Evolutionary conservation across 2,329 filamentous ascomycete genomes (phyloP).

Genomic region (Aspergillus tubingensis): DNA sequence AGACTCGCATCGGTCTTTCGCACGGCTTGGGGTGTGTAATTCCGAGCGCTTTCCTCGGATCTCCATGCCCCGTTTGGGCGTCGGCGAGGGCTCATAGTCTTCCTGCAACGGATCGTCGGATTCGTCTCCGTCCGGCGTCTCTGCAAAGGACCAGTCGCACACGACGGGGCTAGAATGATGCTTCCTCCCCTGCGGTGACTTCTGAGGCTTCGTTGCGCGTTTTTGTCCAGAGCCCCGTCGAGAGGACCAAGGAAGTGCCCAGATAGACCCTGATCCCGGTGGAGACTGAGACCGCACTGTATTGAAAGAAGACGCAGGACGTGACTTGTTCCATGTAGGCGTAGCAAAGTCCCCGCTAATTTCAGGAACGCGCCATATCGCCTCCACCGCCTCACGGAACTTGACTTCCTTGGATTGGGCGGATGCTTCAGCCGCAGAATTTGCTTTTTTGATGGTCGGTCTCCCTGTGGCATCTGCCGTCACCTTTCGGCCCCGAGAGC

Average conservation of each 20-base stretch:
- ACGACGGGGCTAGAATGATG: conserved; percentile 31
- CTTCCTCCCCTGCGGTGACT: conserved; percentile 24
- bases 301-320: conserved; percentile 14
- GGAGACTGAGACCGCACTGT: conserved; percentile 33
- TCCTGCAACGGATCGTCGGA: conserved; percentile 48
- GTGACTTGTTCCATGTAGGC: conserved; percentile 24
- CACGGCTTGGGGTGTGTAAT: conserved; percentile 7
- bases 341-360: conserved; percentile 29
- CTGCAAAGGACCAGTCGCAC: conserved; percentile 42
- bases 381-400: conserved; percentile 23
- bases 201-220: conserved; percentile 24
- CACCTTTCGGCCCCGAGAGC: conserved; percentile 1
- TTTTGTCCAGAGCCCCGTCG: conserved; percentile 24
- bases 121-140: conserved; percentile 37
- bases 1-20: conserved; percentile 13
- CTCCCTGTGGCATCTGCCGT: conserved; percentile 10
- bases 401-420: conserved; percentile 18
- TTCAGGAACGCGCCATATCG: conserved; percentile 35
- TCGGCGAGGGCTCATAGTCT: conserved; percentile 33
- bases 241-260: conserved; percentile 34
- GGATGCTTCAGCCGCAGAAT: conserved; percentile 13
- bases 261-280: conserved; percentile 39
- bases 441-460: conserved; percentile 23
- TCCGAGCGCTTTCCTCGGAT: conserved; percentile 24
- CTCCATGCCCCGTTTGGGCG: conserved; percentile 25